Evolutionary conservation across 345 rosid species (phyloP), one percentile per base, ranked within the genome.

Genomic region (thale cress (Arabidopsis thaliana)): DNA sequence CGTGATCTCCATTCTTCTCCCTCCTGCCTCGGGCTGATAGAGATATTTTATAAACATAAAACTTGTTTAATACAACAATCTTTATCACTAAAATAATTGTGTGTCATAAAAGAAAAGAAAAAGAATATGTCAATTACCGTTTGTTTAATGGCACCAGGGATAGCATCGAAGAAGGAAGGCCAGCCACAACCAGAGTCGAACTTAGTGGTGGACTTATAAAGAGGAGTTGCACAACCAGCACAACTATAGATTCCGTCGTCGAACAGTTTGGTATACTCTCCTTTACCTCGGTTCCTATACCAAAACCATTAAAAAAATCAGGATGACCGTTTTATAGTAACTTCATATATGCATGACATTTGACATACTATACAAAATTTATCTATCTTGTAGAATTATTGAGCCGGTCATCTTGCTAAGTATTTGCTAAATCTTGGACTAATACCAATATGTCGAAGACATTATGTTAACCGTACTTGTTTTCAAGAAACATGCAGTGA

Each of bases 161-260:
- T 83, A 52, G 92, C 97, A 67, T 93, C 96, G 24, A 33, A 91
- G 78, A 91, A 91, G 72, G 98, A 88, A 1, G 97, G 97, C 96
- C 96, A 93, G 23, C 97, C 96, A 50, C 92, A 91, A 34, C 96
- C 89, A 5, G 92, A 87, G 44, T 89, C 78, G 40, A 91, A 91
- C 68, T 93, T 93, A 38, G 92, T 89, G 8, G 87, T 85, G 23
- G 98, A 93, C 24, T 20, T 85, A 56, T 93, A 89, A 3, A 93
- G 89, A 40, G 97, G 93, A 80, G 89, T 85, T 33, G 82, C 90
- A 42, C 98, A 93, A 41, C 96, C 96, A 37, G 89, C 88, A 79
- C 98, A 93, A 4, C 44, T 67, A 75, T 89, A 93, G 56, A 83
- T 80, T 60, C 98, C 96, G 56, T 89, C 96, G 34, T 79, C 85